Base-by-base conservation (phyloP, 306 rosid species). In the Senna tora region DNA sequence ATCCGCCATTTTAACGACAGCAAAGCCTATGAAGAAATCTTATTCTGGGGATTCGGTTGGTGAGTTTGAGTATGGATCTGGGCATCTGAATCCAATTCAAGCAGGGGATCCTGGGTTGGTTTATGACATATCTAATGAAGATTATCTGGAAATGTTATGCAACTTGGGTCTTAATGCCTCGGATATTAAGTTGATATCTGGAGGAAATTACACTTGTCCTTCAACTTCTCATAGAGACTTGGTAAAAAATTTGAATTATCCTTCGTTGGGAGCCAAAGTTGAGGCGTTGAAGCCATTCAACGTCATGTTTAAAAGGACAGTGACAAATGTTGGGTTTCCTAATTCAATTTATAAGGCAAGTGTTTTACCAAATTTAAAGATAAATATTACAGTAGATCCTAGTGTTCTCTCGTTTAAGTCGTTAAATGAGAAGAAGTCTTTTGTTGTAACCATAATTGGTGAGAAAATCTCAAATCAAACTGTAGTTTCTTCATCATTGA, bases 41-140 rank as follows among this genome's bases (percentile, higher is more conserved):
- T 30, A 28, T 14, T 55, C n/a, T 25, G 2, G 12, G 1, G 6
- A 58, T 32, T 1, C 0, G 0, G 6, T 22, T 9, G 59, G 77
- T 3, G 83, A 85, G 47, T 85, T 79, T 72, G 75, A 67, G 7
- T 62, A 65, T 63, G 89, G 87, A 33, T 51, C 76, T 0, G 86
- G 86, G 0, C 79, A 58, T 15, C 5, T 79, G 14, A 71, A 71
- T 47, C 87, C 85, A 2, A 0, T 54, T 0, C 21, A 71, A 59
- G 85, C 85, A 2, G 9, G 43, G 9, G 20, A 76, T 21, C 85
- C 81, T 25, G 85, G 89, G 0, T 71, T 80, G 41, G 59, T 78
- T 14, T 86, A 63, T 47, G 85, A 83, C 10, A 55, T 62, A 15
- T 34, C 36, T 0, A 34, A 72, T 34, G 72, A 59, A 5, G 86